Percentiles rank a stretch among this genome's conserved stretches.
Conservation (phyloP, 768 basidiomycete species). For the Terana coerulea region DNA sequence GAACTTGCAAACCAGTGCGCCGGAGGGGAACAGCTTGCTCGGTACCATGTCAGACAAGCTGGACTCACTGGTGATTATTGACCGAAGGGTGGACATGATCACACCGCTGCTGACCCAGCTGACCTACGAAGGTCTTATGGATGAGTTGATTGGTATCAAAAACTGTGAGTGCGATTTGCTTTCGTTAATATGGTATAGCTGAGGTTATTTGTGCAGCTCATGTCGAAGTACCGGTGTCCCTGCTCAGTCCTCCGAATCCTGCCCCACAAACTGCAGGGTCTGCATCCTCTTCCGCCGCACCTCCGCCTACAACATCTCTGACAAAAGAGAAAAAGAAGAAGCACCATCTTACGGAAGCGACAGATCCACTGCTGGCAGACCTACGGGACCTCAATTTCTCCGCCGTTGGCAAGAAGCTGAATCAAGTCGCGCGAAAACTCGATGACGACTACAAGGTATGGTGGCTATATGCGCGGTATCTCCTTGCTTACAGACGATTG, state of each 20-base stretch:
- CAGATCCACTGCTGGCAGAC: slow-evolving; percentile 79
- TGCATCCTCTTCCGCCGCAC: slow-evolving; percentile 38
- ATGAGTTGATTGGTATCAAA: slow-evolving; percentile 86
- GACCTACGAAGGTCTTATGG: slow-evolving; percentile 94
- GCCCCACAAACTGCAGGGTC: slow-evolving; percentile 21
- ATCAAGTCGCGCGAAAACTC: slow-evolving; percentile 74
- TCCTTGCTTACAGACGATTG: slow-evolving; percentile 2
- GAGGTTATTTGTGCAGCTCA: slow-evolving; percentile 46
- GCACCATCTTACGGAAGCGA: slow-evolving; percentile 71
- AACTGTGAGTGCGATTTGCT: slow-evolving; percentile 57
- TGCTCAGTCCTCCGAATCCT: slow-evolving; percentile 54
- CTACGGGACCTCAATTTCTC: slow-evolving; percentile 92
- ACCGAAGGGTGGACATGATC: slow-evolving; percentile 91
- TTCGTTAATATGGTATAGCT: slow-evolving; percentile 1
- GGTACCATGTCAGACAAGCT: slow-evolving; percentile 52
- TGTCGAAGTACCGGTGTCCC: slow-evolving; percentile 72
- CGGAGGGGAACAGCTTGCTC: slow-evolving; percentile 37
- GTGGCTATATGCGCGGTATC: no score
- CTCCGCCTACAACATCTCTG: slow-evolving; percentile 45
- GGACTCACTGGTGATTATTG: slow-evolving; percentile 85
- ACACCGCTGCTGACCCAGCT: slow-evolving; percentile 93
- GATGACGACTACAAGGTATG: slow-evolving; percentile 90
- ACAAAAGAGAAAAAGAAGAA: slow-evolving; percentile 81
- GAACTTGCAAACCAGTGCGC: slow-evolving; percentile 42
- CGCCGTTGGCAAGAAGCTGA: slow-evolving; percentile 77